Evolutionary conservation across 148 eudicot genomes (phyloP), one percentile per base, ranked within the genome.

Genomic region (Beta vulgaris): DNA sequence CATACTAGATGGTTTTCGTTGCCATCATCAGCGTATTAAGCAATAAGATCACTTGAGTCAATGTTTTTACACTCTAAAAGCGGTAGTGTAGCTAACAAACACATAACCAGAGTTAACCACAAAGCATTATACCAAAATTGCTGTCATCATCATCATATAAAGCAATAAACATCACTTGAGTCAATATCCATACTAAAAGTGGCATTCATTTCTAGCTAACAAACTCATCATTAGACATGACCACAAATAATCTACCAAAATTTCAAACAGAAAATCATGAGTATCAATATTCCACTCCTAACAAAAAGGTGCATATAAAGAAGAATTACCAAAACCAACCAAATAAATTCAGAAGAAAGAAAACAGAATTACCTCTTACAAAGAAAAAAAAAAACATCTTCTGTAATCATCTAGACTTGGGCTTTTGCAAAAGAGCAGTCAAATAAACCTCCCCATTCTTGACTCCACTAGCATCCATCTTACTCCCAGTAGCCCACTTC

Each of bases 401-500:
- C 28, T 32, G 49, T 14, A 73, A 48, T 89, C 85, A 93, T 80
- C 82, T 90, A 1, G 87, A 81, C 68, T 87, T 60, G 9, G 98
- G 98, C 77, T 93, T 93, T 82, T 93, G 95, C 89, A 93, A 79
- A 9, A 93, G 85, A 76, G 95, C 97, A 78, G 93, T 91, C 88
- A 93, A 83, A 79, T 87, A 93, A 74, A 91, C 89, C 81, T 90
- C 97, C 11, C 89, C 89, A 80, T 88, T 78, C 87, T 90, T 93
- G 67, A 78, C 76, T 37, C 97, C 89, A 75, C 87, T 83, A 12
- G 88, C 26, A 87, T 88, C 95, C 32, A 64, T 77, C 93, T 91
- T 93, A 51, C 81, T 76, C 59, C 81, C 91, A 49, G 86, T 89
- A 12, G 95, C 97, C 98, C 98, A 91, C 35, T 93, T 93, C 82